Percentiles rank a stretch among this genome's conserved stretches.
Evolutionary conservation across 2,329 filamentous ascomycete species (phyloP).

Genomic region (Xylaria arbuscula): DNA sequence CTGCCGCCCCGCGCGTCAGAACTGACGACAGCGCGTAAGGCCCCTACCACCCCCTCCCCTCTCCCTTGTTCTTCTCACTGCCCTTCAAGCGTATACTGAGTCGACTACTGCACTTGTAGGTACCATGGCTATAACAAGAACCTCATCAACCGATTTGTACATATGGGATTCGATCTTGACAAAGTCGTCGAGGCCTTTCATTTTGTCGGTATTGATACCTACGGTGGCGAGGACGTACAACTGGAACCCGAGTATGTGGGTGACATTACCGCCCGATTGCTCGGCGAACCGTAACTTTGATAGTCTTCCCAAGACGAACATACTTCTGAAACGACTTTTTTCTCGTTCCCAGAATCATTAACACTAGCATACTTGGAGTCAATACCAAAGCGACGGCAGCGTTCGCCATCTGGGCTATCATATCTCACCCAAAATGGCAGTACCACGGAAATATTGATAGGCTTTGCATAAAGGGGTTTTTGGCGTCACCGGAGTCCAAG

Average conservation of each 20-base stretch:
- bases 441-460: conserved; percentile 18
- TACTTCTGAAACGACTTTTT: not conserved
- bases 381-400: conserved; percentile 1
- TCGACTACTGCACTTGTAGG: conserved; percentile 55
- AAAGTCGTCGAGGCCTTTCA: conserved; percentile 87
- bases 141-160: conserved; percentile 83
- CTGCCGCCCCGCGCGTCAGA: conserved; percentile 59
- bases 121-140: conserved; percentile 90
- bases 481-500: conserved; percentile 19
- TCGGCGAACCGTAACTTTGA: conserved; percentile 70
- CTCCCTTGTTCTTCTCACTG: not conserved
- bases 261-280: conserved; percentile 85
- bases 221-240: conserved; percentile 81
- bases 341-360: conserved; percentile 1
- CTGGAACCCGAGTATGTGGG: conserved; percentile 92
- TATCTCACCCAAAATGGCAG: not conserved
- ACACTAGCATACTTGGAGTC: conserved; percentile 21
- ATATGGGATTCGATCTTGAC: conserved; percentile 91
- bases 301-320: not conserved
- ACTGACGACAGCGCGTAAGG: conserved; percentile 60
- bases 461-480: conserved; percentile 29
- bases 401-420: not conserved
- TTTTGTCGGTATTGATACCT: conserved; percentile 82
- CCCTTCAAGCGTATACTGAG: conserved; percentile 25
- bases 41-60: not conserved